Evolutionary conservation across 257 asterid genomes (phyloP), one percentile per base, ranked within the genome.

Genomic region (Buddleja alternifolia): DNA sequence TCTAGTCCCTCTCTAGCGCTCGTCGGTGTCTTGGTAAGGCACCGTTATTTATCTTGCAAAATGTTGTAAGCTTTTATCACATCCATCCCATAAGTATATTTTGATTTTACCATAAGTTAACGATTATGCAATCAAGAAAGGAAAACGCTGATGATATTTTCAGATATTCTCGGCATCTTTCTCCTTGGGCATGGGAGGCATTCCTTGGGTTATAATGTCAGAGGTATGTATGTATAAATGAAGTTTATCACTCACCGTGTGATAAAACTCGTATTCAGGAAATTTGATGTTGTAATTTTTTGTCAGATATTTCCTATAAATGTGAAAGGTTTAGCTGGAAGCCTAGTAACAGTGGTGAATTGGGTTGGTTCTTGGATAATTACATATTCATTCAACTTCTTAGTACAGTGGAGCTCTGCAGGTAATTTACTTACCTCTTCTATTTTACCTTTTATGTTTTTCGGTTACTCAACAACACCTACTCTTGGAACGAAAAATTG

Each of bases 121-220:
- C 14, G 69, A 40, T 39, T 16, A n/a, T 16, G 1, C 36, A 19
- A 47, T 32, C 8, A 32, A 56, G 20, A 41, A 42, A 1, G 21
- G 19, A 19, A 53, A 39, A 67, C 14, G 20, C 56, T 37, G 0
- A 36, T 29, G 5, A 14, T 54, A 19, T 23, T 44, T 36, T 57
- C 81, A 93, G 99, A 64, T 87, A 46, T 93, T 86, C 57, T 42
- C 90, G 9, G 96, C 88, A 63, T 83, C 91, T 9, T 87, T 93
- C 83, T 90, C 97, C 52, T 61, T 88, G 40, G 97, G 99, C 69
- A 60, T 93, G 82, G 97, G 99, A 63, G 97, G 90, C 39, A 85
- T 88, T 63, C 99, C 99, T 5, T 90, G 96, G 97, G 90, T 93
- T 67, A 85, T 93, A 57, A 90, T 87, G 97, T 90, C 99, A 1